A percentile compares a stretch with the other conserved stretches of the same genome.
phyloP scores from a whole-genome alignment of 148 eudicot genomes.

The Rheum nobile region DNA sequence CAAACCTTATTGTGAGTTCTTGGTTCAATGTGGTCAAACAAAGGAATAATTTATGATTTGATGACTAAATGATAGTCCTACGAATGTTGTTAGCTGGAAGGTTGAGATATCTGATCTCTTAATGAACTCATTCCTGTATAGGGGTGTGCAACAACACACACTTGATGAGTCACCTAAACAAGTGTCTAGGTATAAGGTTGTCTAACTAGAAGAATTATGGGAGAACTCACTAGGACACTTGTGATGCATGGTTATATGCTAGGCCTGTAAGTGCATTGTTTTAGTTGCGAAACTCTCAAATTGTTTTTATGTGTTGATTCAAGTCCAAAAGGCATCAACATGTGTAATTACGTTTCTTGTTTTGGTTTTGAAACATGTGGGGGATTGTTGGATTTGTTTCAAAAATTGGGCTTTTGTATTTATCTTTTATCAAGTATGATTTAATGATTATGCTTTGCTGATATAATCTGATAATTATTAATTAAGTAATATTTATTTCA shows the following conservation, averaged over 20 bases:
- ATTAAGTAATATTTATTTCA: too few relatives aligned
- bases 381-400: too few relatives aligned
- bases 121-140: not conserved
- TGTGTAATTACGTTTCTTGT: too few relatives aligned
- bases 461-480: too few relatives aligned
- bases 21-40: too few relatives aligned
- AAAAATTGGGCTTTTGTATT: too few relatives aligned
- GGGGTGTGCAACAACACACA: not conserved
- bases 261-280: not conserved
- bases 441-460: too few relatives aligned
- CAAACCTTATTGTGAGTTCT: not conserved
- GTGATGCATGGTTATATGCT: not conserved
- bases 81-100: not conserved
- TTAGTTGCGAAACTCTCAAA: not conserved
- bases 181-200: not conserved
- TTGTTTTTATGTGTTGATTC: not conserved
- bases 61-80: not conserved
- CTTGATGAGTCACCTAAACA: too few relatives aligned
- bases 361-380: too few relatives aligned
- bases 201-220: not conserved
- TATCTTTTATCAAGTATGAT: too few relatives aligned
- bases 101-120: too few relatives aligned
- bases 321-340: not conserved
- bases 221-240: not conserved
- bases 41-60: not conserved